These are phyloP conservation scores for Zychaea mexicana DNA, from an alignment of 371 early-diverging fungal species.

Conservation along the genomic window DNA sequence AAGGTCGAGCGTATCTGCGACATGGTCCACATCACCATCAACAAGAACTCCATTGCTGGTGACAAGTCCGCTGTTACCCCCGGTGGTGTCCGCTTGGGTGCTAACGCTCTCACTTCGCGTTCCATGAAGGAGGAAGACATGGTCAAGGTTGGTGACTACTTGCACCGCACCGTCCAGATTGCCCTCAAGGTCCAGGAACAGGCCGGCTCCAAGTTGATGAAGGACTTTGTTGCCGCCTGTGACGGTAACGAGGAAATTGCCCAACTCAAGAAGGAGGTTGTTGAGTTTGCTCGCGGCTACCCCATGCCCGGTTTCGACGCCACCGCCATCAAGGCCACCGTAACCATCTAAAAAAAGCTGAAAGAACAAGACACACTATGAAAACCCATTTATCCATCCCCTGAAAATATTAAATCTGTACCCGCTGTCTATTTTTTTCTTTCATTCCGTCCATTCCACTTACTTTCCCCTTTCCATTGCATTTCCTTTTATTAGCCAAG, in stretches of 20 bases:
- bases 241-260: constrained; percentile 71
- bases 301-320: constrained; percentile 87
- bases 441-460: neutral
- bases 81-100: constrained; percentile 92
- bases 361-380: neutral
- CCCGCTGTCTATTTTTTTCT: neutral
- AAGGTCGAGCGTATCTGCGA: constrained; percentile 98
- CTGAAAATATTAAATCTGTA: neutral
- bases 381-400: too few relatives aligned
- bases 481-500: constrained; percentile 10
- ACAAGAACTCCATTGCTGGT: constrained; percentile 94
- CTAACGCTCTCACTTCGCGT: constrained; percentile 90
- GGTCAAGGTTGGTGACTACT: constrained; percentile 80
- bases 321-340: constrained; percentile 47
- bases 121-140: constrained; percentile 89
- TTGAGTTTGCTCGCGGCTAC: constrained; percentile 86
- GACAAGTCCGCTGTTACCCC: constrained; percentile 87
- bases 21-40: constrained; percentile 86
- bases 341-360: constrained; percentile 33
- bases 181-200: constrained; percentile 78
- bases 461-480: neutral
- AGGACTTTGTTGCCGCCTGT: constrained; percentile 88
- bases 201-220: constrained; percentile 89
- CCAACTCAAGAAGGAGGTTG: constrained; percentile 86
- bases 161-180: constrained; percentile 91